Conservation (phyloP, 2,329 filamentous ascomycete genomes). For the Colletotrichum falcatum region DNA sequence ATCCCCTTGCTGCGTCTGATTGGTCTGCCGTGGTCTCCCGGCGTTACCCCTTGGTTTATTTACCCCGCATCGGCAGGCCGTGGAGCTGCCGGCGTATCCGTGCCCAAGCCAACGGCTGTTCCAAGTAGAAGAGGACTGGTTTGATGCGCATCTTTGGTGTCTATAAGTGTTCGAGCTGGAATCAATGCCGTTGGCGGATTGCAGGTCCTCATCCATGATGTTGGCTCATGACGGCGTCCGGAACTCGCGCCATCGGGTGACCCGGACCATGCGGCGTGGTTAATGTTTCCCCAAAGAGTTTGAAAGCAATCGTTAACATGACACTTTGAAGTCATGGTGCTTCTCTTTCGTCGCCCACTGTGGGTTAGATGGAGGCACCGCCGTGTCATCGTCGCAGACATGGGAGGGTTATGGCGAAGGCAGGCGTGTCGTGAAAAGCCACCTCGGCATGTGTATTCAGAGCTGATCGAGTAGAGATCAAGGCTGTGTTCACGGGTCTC, state of each 20-base stretch:
- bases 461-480: not conserved
- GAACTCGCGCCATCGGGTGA: too few species aligned
- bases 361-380: not conserved
- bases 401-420: not conserved
- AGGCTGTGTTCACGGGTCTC: not conserved
- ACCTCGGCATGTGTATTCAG: not conserved
- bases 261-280: not conserved
- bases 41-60: not conserved
- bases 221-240: too few species aligned
- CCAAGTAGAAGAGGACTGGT: too few species aligned
- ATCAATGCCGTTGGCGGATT: too few species aligned
- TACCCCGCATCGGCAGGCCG: not conserved
- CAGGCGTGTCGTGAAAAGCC: not conserved
- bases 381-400: not conserved
- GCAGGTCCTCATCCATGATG: too few species aligned
- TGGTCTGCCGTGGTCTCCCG: too few species aligned
- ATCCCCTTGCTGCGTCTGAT: too few species aligned
- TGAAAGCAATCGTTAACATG: not conserved
- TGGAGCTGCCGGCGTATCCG: too few species aligned
- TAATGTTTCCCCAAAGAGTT: fast-evolving
- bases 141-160: too few species aligned
- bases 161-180: too few species aligned
- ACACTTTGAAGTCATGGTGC: not conserved
- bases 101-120: too few species aligned
- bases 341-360: not conserved